Conservation (phyloP, 2,329 filamentous ascomycete genomes). For the Zopfia rhizophila region DNA sequence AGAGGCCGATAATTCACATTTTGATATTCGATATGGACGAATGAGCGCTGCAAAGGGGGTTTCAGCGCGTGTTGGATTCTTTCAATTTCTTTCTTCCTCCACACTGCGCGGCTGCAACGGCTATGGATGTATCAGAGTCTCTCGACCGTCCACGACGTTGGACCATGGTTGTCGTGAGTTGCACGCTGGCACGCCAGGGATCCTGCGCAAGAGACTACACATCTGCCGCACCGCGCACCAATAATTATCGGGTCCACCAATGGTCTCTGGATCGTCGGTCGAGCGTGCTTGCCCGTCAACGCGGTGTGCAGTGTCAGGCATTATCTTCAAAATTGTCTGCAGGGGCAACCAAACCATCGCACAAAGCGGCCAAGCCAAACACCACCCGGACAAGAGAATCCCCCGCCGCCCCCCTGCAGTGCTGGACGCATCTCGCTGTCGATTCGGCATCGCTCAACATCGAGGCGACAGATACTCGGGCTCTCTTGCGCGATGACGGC, state of each 20-base stretch:
- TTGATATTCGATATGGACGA: conserved; percentile 36
- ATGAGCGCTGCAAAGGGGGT: conserved; percentile 26
- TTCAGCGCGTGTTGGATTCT: conserved; percentile 23
- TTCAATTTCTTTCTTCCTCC: conserved; percentile 15
- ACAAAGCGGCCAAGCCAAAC: background rate
- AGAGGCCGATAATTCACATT: conserved; percentile 17
- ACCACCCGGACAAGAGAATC: too few species aligned
- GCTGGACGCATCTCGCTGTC: too few species aligned
- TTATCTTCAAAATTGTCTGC: conserved; percentile 9
- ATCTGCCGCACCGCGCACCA: conserved; percentile 18
- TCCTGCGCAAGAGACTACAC: conserved; percentile 11
- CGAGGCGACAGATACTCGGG: background rate
- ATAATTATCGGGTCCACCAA: conserved; percentile 8
- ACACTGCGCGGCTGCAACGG: background rate
- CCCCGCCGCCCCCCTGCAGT: too few species aligned
- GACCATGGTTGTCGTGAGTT: conserved; percentile 6
- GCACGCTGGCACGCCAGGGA: too few species aligned
- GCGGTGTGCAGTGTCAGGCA: conserved; percentile 6
- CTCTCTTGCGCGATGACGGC: background rate
- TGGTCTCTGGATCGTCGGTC: conserved; percentile 3
- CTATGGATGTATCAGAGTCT: conserved; percentile 4
- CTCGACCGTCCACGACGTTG: conserved; percentile 4
- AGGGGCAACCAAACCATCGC: conserved; percentile 6
- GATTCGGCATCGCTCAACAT: background rate
- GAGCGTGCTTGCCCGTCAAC: too few species aligned